These are phyloP conservation scores for Leccinum subtestaceum DNA, from an alignment of 768 basidiomycete genomes.

Conservation along the genomic window DNA sequence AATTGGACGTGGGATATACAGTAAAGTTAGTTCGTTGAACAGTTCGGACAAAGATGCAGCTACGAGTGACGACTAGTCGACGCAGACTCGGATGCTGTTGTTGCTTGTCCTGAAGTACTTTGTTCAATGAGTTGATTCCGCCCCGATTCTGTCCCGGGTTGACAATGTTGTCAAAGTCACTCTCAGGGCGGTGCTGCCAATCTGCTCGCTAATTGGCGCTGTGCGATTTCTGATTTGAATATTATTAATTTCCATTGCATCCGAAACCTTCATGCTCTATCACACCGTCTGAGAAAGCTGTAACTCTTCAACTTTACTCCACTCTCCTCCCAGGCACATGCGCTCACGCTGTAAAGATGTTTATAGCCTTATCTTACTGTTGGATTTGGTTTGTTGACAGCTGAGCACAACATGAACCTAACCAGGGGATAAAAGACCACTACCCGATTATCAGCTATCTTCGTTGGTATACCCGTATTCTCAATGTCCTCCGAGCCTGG, in stretches of 20 bases:
- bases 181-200: no score
- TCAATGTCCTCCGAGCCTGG: slow-evolving; percentile 19
- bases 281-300: slow-evolving; percentile 9
- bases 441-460: not conserved
- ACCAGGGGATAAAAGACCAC: slow-evolving; percentile 11
- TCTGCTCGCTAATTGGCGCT: no score
- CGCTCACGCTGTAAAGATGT: slow-evolving; percentile 10
- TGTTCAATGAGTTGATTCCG: no score
- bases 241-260: not conserved
- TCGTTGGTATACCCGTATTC: not conserved
- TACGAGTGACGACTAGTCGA: no score
- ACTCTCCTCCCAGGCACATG: slow-evolving; percentile 1
- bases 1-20: no score
- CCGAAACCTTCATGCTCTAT: slow-evolving; percentile 1
- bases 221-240: no score
- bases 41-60: no score
- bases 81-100: no score
- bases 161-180: no score
- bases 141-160: no score
- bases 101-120: no score
- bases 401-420: not conserved
- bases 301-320: not conserved
- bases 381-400: not conserved
- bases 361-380: slow-evolving; percentile 16
- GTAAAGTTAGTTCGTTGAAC: no score